A percentile compares a stretch with the other conserved stretches of the same genome.
phyloP scores from a whole-genome alignment of 139 green algal species.

The Coelastrella sp. region DNA sequence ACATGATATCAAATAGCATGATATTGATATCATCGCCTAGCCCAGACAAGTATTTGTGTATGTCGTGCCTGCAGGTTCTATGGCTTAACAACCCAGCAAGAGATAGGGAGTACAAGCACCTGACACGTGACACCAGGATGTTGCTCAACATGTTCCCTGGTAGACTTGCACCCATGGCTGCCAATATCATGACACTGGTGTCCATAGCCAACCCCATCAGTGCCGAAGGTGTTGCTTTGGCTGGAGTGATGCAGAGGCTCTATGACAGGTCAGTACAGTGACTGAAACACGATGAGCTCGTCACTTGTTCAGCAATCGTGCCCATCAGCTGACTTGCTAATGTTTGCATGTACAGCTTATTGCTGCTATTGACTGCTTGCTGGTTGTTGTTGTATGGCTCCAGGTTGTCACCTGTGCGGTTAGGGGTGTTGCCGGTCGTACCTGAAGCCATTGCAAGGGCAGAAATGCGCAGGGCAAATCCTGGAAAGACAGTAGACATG shows the following conservation, averaged over 20 bases:
- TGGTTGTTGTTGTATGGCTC: not conserved
- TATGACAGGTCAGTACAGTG: constrained; percentile 42
- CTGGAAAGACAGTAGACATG: not conserved
- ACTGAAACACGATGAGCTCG: not conserved
- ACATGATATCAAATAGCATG: too few relatives aligned
- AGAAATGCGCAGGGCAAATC: not conserved
- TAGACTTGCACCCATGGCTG: constrained; percentile 65
- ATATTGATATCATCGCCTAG: not conserved
- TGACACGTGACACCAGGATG: not conserved
- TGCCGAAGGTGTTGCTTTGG: constrained; percentile 46
- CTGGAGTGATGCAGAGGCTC: constrained; percentile 29
- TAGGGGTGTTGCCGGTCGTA: constrained; percentile 30
- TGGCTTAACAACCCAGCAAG: constrained; percentile 92
- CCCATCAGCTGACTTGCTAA: too few relatives aligned
- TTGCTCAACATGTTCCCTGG: constrained; percentile 70
- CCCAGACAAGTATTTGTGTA: not conserved
- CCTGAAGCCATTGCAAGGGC: constrained; percentile 35
- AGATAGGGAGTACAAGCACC: constrained; percentile 58
- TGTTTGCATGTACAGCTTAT: not conserved
- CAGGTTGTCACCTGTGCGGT: constrained; percentile 22
- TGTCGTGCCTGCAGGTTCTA: constrained; percentile 51
- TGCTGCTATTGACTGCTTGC: not conserved
- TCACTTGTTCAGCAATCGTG: not conserved
- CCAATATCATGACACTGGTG: constrained; percentile 83
- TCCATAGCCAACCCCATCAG: constrained; percentile 72